Percentiles rank a stretch among this genome's conserved stretches.
Evolutionary conservation across 352 stramenopile genomes (phyloP).

Genomic region (Globisporangium okanoganense): DNA sequence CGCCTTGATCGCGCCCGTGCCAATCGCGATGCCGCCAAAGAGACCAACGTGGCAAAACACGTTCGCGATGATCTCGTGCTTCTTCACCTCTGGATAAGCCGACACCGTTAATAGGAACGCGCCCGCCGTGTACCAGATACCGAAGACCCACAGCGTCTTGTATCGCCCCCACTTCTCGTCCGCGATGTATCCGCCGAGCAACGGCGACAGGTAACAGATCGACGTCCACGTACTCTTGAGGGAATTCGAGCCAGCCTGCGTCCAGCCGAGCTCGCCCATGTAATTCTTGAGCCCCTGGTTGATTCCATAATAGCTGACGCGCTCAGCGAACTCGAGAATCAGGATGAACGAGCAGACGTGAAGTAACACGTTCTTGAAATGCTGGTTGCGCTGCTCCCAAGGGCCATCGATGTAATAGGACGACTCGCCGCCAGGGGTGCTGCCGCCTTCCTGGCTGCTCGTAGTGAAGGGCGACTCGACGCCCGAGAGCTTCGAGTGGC

Average conservation of each 20-base stretch:
- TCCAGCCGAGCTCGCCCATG: conserved; percentile 71
- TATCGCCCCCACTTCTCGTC: conserved; percentile 87
- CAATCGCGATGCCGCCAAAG: conserved; percentile 69
- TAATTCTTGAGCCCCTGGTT: conserved; percentile 89
- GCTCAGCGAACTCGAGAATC: conserved; percentile 82
- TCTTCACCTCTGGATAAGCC: conserved; percentile 48
- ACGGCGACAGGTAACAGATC: conserved; percentile 81
- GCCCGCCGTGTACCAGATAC: conserved; percentile 71
- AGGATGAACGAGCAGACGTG: conserved; percentile 86
- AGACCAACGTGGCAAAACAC: conserved; percentile 70
- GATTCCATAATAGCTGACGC: conserved; percentile 86
- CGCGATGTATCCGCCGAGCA: conserved; percentile 80
- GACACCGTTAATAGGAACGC: conserved; percentile 66
- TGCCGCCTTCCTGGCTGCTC: conserved; percentile 30
- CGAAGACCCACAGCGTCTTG: conserved; percentile 81
- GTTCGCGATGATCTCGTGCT: conserved; percentile 53
- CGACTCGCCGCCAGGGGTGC: conserved; percentile 38
- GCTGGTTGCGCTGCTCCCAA: conserved; percentile 71
- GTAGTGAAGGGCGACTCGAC: conserved; percentile 33
- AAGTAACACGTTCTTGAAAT: conserved; percentile 81
- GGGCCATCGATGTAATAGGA: conserved; percentile 74
- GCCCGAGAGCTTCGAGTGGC: conserved; percentile 43
- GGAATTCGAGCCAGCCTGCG: conserved; percentile 76
- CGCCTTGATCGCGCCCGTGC: conserved; percentile 83
- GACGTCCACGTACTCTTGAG: conserved; percentile 89